phyloP scores from a whole-genome alignment of 768 basidiomycete genomes.

The Lentinula edodes region DNA sequence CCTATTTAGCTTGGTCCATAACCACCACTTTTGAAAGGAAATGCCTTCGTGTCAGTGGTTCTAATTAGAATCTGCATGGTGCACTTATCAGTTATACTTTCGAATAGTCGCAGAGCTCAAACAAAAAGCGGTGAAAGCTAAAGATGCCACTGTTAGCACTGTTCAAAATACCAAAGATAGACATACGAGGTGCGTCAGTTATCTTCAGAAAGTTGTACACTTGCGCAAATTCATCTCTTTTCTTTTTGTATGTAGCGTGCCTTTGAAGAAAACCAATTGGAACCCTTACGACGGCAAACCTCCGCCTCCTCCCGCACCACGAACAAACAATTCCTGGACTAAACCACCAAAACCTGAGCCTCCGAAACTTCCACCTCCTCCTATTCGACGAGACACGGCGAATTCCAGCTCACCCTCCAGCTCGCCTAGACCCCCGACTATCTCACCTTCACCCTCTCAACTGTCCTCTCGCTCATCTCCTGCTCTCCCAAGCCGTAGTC shows the following conservation, averaged over 20 bases:
- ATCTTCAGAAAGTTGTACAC: no score
- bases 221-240: not conserved
- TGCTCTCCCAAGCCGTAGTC: slow-evolving; percentile 6
- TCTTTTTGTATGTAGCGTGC: slow-evolving; percentile 29
- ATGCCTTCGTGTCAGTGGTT: not conserved
- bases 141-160: slow-evolving; percentile 48
- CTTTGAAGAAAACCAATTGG: slow-evolving; percentile 61
- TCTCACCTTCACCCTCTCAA: not conserved
- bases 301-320: slow-evolving; percentile 42
- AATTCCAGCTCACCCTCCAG: slow-evolving; percentile 21
- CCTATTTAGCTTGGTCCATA: no score
- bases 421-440: slow-evolving; percentile 15
- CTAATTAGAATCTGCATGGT: not conserved
- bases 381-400: slow-evolving; percentile 12
- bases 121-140: slow-evolving; percentile 57
- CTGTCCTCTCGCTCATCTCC: not conserved
- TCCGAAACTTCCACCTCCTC: slow-evolving; percentile 24
- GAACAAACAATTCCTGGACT: slow-evolving; percentile 14
- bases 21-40: not conserved
- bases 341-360: slow-evolving; percentile 14
- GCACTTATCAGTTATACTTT: not conserved
- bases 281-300: slow-evolving; percentile 49
- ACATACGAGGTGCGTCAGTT: slow-evolving; percentile 38
- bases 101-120: slow-evolving; percentile 51
- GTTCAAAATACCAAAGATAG: slow-evolving; percentile 52